phyloP scores from a whole-genome alignment of 441 rosid genomes.

The Lepidium campestre region DNA sequence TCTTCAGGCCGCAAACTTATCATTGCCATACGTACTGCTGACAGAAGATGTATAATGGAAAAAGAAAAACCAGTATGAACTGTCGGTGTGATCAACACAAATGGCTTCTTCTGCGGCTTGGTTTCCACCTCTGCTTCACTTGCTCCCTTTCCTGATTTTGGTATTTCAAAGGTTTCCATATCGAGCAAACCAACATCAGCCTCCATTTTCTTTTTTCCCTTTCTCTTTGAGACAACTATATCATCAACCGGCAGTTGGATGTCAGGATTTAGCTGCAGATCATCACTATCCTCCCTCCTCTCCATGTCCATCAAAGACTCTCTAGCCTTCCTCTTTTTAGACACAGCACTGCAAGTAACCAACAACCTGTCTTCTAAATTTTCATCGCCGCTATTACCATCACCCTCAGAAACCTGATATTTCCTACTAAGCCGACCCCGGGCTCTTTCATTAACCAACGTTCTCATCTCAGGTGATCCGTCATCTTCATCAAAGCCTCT shows the following conservation, averaged over 20 bases:
- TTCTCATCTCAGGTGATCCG: conserved; percentile 36
- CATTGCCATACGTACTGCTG: conserved; percentile 94
- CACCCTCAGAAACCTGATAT: conserved; percentile 41
- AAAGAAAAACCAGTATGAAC: conserved; percentile 93
- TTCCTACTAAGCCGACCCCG: conserved; percentile 44
- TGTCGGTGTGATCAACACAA: conserved; percentile 85
- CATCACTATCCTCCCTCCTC: conserved; percentile 42
- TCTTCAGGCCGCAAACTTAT: conserved; percentile 60
- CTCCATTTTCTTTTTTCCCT: conserved; percentile 68
- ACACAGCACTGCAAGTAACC: conserved; percentile 42
- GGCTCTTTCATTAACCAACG: conserved; percentile 38
- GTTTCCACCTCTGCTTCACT: conserved; percentile 63
- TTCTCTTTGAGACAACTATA: conserved; percentile 49
- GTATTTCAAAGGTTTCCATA: conserved; percentile 52
- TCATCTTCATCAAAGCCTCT: conserved; percentile 54
- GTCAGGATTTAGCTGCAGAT: conserved; percentile 32
- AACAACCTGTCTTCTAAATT: conserved; percentile 45
- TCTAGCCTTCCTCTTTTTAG: conserved; percentile 73
- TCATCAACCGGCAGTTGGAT: conserved; percentile 45
- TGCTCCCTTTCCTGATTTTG: conserved; percentile 37
- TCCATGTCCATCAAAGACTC: conserved; percentile 43
- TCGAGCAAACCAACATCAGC: conserved; percentile 45
- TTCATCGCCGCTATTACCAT: conserved; percentile 42
- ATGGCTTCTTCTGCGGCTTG: conserved; percentile 79
- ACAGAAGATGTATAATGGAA: conserved; percentile 92